Evolutionary conservation across 192 early-diverging fungal species (phyloP).

Genomic region (Paraglomus occultum): DNA sequence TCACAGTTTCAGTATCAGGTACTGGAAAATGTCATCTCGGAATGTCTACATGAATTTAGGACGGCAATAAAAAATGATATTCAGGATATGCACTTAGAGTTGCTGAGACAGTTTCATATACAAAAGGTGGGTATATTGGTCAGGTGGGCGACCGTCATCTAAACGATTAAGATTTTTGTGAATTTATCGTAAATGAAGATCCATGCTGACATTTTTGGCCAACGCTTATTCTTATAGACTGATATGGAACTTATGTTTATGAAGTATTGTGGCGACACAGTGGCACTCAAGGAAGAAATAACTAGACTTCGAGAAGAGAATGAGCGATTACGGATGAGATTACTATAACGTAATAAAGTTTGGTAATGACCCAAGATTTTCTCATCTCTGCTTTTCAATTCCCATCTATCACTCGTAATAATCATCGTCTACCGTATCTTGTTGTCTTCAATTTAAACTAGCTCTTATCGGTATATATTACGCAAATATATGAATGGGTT

Average conservation of each 20-base stretch:
- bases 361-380: too few relatives aligned
- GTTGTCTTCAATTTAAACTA: too few relatives aligned
- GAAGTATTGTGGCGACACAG: constrained; percentile 47
- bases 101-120: constrained; percentile 65
- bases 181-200: not conserved
- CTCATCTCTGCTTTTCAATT: too few relatives aligned
- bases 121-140: constrained; percentile 50
- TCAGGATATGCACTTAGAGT: constrained; percentile 70
- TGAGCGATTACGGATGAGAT: constrained; percentile 44
- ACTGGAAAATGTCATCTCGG: constrained; percentile 58
- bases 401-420: too few relatives aligned
- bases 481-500: too few relatives aligned
- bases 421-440: too few relatives aligned
- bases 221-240: constrained; percentile 33
- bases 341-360: not conserved
- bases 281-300: constrained; percentile 54
- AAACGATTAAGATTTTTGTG: too few relatives aligned
- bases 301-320: constrained; percentile 58
- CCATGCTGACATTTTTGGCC: too few relatives aligned
- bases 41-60: constrained; percentile 58
- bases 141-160: not conserved
- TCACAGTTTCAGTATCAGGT: constrained; percentile 38
- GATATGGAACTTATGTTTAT: constrained; percentile 57
- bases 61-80: constrained; percentile 56
- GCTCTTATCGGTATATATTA: too few relatives aligned